phyloP scores from a whole-genome alignment of 2,329 filamentous ascomycete genomes.

The Botrytis squamosa region DNA sequence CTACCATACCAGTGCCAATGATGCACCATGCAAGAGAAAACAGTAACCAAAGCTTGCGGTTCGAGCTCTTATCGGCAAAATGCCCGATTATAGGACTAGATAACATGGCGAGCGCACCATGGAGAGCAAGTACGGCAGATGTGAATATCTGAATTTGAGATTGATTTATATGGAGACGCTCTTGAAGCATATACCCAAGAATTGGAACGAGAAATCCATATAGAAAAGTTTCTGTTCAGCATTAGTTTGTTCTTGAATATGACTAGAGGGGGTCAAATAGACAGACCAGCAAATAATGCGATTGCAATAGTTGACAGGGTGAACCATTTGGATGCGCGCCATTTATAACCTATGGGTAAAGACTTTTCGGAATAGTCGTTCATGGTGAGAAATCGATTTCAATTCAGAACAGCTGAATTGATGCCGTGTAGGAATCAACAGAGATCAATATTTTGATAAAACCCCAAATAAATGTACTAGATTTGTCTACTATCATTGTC shows the following conservation, averaged over 20 bases:
- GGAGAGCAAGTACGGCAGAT: slow-evolving; percentile 5
- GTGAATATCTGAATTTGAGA: not conserved
- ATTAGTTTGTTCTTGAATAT: not conserved
- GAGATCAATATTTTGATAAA: too few species aligned
- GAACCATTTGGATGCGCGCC: slow-evolving; percentile 3
- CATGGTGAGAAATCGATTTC: not conserved
- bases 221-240: not conserved
- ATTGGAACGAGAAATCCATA: slow-evolving; percentile 9
- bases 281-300: slow-evolving; percentile 7
- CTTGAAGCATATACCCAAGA: not conserved
- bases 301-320: not conserved
- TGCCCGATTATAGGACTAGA: slow-evolving; percentile 4
- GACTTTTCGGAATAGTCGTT: not conserved
- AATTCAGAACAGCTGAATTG: not conserved
- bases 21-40: not conserved
- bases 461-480: too few species aligned
- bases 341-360: slow-evolving; percentile 1
- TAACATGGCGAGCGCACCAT: not conserved
- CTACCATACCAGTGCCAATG: not conserved
- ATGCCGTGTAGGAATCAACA: too few species aligned
- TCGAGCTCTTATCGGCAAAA: not conserved
- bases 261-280: not conserved
- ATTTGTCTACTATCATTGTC: too few species aligned
- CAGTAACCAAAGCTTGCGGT: not conserved
- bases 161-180: not conserved